phyloP scores from a whole-genome alignment of 441 rosid species.

The Breynia disticha region DNA sequence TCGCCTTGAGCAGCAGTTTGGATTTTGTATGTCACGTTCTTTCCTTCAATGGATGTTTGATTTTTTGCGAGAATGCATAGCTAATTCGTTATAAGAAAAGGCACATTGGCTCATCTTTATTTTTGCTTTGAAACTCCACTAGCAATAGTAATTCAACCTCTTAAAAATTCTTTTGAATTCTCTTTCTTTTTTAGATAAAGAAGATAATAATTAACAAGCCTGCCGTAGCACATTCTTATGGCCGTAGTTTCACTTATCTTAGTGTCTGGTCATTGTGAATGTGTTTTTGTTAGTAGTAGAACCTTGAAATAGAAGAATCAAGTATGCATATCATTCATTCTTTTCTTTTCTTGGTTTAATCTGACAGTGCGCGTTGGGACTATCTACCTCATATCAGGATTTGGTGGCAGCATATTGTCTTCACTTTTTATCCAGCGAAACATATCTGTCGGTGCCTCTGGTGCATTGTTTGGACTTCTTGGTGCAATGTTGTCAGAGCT shows the following conservation, averaged over 20 bases:
- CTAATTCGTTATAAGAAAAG: no score
- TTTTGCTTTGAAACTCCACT: no score
- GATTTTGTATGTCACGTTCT: constrained; percentile 50
- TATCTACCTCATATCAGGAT: constrained; percentile 64
- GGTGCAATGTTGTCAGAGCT: constrained; percentile 96
- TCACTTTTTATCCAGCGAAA: constrained; percentile 51
- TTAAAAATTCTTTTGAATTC: no score
- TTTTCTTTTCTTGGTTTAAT: not conserved
- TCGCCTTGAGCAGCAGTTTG: constrained; percentile 84
- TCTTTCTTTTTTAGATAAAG: no score
- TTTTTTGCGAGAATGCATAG: no score
- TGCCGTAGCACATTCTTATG: not conserved
- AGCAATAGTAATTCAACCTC: no score
- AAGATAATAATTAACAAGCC: no score
- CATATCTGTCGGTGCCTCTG: constrained; percentile 88
- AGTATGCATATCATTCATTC: not conserved
- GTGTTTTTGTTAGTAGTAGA: no score
- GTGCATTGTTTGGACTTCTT: constrained; percentile 89
- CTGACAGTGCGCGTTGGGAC: constrained; percentile 59
- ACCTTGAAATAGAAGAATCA: not conserved
- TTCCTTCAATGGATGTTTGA: not conserved
- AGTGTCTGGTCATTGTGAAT: not conserved
- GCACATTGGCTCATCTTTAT: no score
- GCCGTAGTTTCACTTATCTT: not conserved
- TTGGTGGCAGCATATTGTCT: constrained; percentile 75